Conservation (phyloP, 2,329 filamentous ascomycete species). For the Neoarthrinium moseri region DNA sequence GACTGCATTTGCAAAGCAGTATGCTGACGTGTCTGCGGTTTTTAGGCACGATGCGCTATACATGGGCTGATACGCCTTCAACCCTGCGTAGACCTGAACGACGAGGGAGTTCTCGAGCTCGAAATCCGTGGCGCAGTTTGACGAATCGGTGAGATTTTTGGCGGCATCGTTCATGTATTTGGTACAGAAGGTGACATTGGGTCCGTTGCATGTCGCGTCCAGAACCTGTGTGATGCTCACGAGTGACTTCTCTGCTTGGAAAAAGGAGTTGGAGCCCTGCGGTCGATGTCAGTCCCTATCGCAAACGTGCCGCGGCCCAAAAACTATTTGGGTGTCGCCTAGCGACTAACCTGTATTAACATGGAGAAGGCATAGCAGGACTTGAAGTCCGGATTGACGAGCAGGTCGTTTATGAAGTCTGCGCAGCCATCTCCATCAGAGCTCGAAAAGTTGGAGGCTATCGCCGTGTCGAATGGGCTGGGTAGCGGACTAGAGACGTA, state of each 20-base stretch:
- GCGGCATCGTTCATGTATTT: constrained; percentile 65
- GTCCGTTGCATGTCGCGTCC: constrained; percentile 73
- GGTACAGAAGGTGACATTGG: constrained; percentile 65
- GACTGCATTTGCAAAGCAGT: constrained; percentile 81
- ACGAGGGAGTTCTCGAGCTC: constrained; percentile 66
- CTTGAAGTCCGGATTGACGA: constrained; percentile 65
- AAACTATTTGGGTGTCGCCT: not conserved
- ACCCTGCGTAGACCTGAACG: constrained; percentile 70
- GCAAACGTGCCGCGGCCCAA: not conserved
- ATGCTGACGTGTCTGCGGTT: constrained; percentile 63
- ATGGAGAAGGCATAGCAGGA: constrained; percentile 82
- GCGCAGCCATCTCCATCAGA: constrained; percentile 54
- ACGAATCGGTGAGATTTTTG: constrained; percentile 56
- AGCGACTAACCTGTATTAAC: constrained; percentile 66
- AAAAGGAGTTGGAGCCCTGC: constrained; percentile 82
- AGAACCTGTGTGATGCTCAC: constrained; percentile 74
- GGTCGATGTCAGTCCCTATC: constrained; percentile 14
- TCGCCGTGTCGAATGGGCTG: constrained; percentile 64
- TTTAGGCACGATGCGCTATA: constrained; percentile 81
- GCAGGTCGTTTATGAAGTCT: constrained; percentile 65
- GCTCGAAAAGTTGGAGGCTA: constrained; percentile 61
- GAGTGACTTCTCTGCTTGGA: constrained; percentile 71
- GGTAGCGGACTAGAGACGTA: constrained; percentile 48
- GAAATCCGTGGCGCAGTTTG: constrained; percentile 73
- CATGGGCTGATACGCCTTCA: constrained; percentile 73